Percentiles rank a stretch among this genome's conserved stretches.
These are phyloP conservation scores for Lupinus albus DNA, from an alignment of 306 rosid species.

Conservation along the genomic window DNA sequence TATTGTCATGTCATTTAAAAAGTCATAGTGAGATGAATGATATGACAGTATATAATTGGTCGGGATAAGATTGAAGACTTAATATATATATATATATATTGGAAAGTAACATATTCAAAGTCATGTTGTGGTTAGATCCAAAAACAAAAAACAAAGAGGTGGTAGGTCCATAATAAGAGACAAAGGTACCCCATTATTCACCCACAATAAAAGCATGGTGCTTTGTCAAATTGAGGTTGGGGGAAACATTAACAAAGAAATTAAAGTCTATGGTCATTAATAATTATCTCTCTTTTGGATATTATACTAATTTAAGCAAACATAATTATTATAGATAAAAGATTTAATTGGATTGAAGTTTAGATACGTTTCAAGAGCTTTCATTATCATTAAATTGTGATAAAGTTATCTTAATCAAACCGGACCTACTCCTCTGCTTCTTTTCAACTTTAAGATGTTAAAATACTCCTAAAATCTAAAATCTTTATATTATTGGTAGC, in stretches of 20 bases:
- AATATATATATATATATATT: no score
- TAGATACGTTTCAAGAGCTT: conserved; percentile 48
- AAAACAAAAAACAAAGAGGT: conserved; percentile 38
- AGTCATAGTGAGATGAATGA: no score
- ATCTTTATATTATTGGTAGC: background rate
- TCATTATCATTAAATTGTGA: conserved; percentile 51
- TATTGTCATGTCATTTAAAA: no score
- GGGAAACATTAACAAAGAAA: conserved; percentile 29
- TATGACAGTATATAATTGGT: no score
- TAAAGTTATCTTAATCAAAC: conserved; percentile 42
- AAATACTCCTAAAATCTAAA: background rate
- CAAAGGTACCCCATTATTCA: conserved; percentile 75
- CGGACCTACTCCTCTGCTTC: conserved; percentile 29
- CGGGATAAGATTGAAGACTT: no score
- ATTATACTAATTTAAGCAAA: conserved; percentile 36
- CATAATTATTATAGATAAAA: conserved; percentile 44
- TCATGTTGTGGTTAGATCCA: conserved; percentile 18
- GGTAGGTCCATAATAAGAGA: conserved; percentile 60
- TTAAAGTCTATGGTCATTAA: conserved; percentile 37
- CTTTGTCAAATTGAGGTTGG: conserved; percentile 46
- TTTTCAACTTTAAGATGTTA: background rate
- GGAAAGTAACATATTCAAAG: no score
- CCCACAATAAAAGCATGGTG: conserved; percentile 46
- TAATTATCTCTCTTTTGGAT: conserved; percentile 45
- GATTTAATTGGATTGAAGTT: conserved; percentile 44